Evolutionary conservation across 2,329 filamentous ascomycete species (phyloP), one percentile per base, ranked within the genome.

Genomic region (Talaromyces sp.): DNA sequence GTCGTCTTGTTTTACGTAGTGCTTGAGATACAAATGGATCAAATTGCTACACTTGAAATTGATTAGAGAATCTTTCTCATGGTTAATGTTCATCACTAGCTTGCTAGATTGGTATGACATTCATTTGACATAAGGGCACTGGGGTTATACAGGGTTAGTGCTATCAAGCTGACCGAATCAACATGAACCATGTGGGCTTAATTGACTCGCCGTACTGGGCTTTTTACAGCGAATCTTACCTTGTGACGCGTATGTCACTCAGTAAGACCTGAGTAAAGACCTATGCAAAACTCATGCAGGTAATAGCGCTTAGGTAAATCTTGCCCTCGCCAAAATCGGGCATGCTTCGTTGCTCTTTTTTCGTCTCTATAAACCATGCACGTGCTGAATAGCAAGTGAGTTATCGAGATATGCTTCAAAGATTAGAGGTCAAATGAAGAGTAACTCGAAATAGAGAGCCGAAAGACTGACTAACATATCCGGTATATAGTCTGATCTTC

Each of bases 1-100:
- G 81, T 64, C 78, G 87, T 61, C 70, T 87, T 61, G 77, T 84
- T 3, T 83, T 80, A 72, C 76, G 70, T 50, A 79, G 80, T 72
- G 69, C 66, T 67, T 80, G 73, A 67, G 63, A 70, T 68, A 54
- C 8, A n/a, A 16, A 31, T 14, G 3, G 14, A 28, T 9, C 6
- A 6, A 14, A 28, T 7, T n/a, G 12, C 11, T 6, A 50, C 2
- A 12, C 4, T 14, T 9, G 4, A 11, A 28, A 48, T 28, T 12
- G 12, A 28, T 25, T 25, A 4, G 23, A 14, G 11, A 2, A 25
- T 16, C 28, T 14, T 14, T 5, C 11, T 25, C 42, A 25, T 12
- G 21, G 42, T 46, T 12, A 46, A 46, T 46, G 21, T 46, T 25
- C 8, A 21, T 23, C 31, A 31, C n/a, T 16, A 28, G 6, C 7